Evolutionary conservation across 306 rosid species (phyloP), one percentile per base, ranked within the genome.

Genomic region (Cyclanthera cordifolia): DNA sequence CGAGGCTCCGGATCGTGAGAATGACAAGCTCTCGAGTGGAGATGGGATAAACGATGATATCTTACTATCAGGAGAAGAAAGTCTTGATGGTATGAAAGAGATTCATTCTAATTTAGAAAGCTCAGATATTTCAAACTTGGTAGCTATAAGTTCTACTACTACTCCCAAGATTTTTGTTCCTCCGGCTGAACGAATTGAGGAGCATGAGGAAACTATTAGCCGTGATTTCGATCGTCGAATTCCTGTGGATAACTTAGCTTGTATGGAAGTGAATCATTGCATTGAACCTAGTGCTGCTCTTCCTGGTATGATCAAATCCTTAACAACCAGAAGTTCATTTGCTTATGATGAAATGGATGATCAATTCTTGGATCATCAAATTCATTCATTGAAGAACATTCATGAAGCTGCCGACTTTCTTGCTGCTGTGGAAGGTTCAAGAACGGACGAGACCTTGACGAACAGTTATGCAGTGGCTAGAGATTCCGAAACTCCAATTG

Each of bases 281-380:
- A 72, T 82, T 47, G 82, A 86, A 78, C 66, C 77, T 66, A 74
- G 83, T 41, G 76, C 66, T 39, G 13, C 55, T 45, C 72, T 53
- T 27, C 74, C 50, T 49, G 86, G 77, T 56, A 60, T 79, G 60
- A 67, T 72, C 30, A 83, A 75, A 80, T 85, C 80, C 43, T 69
- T 72, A 41, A 37, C 72, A 47, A 49, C 77, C 32, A 73, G 76
- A 74, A 79, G 83, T 70, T 74, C 69, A 39, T 68, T 60, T 77
- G 84, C 87, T 37, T 86, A 88, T 81, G 91, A 87, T 51, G 94
- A 80, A 64, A 47, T 54, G 65, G 86, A 88, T 46, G 91, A 80
- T 67, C 75, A 32, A 23, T 74, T 76, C 73, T 78, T 69, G 21
- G 67, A 67, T 68, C 80, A 50, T 32, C 60, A 50, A 60, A 12